Evolutionary conservation across 352 stramenopile species (phyloP).

Genomic region (Phytophthora constricta): DNA sequence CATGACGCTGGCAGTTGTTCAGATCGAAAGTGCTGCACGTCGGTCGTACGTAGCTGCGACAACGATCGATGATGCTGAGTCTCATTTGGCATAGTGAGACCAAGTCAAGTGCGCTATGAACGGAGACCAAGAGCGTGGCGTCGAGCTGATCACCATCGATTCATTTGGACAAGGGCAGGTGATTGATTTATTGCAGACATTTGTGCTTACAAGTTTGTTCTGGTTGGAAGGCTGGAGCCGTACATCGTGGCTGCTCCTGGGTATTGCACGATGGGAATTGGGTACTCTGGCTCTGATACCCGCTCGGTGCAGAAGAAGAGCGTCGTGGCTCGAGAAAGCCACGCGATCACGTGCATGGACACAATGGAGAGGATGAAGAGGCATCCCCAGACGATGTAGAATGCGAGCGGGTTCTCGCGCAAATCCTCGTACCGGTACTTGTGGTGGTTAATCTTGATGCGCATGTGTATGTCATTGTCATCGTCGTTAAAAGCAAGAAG

Average conservation of each 20-base stretch:
- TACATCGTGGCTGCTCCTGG: conserved; percentile 23
- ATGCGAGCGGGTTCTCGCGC: conserved; percentile 46
- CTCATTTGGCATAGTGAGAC: too few species aligned
- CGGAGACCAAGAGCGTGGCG: too few species aligned
- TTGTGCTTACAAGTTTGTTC: neutral
- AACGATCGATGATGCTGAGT: too few species aligned
- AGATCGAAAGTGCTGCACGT: too few species aligned
- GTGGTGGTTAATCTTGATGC: conserved; percentile 34
- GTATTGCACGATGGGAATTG: conserved; percentile 48
- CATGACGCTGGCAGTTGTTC: conserved; percentile 29
- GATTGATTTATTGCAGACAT: neutral
- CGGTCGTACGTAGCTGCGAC: too few species aligned
- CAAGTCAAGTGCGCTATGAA: too few species aligned
- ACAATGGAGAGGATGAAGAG: conserved; percentile 61
- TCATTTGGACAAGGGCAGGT: too few species aligned
- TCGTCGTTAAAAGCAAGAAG: conserved; percentile 28
- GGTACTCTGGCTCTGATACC: conserved; percentile 59
- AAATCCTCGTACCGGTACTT: conserved; percentile 37
- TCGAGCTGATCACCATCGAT: too few species aligned
- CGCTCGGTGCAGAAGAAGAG: conserved; percentile 74
- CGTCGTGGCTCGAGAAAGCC: conserved; percentile 51
- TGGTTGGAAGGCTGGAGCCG: conserved; percentile 17
- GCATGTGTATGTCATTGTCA: conserved; percentile 23
- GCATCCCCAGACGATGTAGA: conserved; percentile 48
- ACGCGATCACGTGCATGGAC: conserved; percentile 60